Conservation (phyloP, 2,329 filamentous ascomycete genomes). For the Trichoderma polysporum region DNA sequence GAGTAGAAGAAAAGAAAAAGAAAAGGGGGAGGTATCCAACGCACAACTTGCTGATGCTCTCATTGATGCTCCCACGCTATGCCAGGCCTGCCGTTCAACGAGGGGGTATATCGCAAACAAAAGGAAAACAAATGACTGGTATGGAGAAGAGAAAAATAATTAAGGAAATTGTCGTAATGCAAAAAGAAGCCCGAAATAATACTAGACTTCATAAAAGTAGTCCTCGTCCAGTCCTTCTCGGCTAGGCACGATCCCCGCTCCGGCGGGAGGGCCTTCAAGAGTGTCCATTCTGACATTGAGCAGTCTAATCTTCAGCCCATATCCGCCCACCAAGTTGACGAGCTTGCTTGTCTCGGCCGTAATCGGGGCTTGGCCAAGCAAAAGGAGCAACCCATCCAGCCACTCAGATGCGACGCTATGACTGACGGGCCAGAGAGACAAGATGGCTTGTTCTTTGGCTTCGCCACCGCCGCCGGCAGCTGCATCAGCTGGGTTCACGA, state of each 20-base stretch:
- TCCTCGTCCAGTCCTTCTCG: conserved; percentile 86
- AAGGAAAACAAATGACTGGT: not conserved
- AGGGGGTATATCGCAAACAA: conserved; percentile 18
- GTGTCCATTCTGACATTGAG: conserved; percentile 87
- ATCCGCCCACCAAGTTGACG: conserved; percentile 80
- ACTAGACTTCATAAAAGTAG: conserved; percentile 80
- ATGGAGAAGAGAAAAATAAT: not conserved
- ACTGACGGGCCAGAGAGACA: conserved; percentile 79
- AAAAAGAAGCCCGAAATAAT: not conserved
- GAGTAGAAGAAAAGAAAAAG: conserved; percentile 4
- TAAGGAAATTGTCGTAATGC: not conserved
- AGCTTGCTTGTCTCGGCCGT: conserved; percentile 95
- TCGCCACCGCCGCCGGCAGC: conserved; percentile 35
- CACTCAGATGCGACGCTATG: conserved; percentile 90
- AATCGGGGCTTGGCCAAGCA: conserved; percentile 91
- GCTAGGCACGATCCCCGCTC: conserved; percentile 73
- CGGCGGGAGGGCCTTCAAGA: conserved; percentile 65
- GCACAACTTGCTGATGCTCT: conserved; percentile 20
- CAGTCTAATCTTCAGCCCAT: conserved; percentile 87
- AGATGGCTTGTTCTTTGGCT: conserved; percentile 66
- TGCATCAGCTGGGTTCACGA: conserved; percentile 46
- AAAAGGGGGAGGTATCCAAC: conserved; percentile 15
- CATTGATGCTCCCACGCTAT: conserved; percentile 20
- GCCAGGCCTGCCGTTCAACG: conserved; percentile 20
- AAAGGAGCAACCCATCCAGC: conserved; percentile 92